These are phyloP conservation scores for Pterulicium gracile DNA, from an alignment of 1,284 basidiomycete genomes.

Conservation along the genomic window DNA sequence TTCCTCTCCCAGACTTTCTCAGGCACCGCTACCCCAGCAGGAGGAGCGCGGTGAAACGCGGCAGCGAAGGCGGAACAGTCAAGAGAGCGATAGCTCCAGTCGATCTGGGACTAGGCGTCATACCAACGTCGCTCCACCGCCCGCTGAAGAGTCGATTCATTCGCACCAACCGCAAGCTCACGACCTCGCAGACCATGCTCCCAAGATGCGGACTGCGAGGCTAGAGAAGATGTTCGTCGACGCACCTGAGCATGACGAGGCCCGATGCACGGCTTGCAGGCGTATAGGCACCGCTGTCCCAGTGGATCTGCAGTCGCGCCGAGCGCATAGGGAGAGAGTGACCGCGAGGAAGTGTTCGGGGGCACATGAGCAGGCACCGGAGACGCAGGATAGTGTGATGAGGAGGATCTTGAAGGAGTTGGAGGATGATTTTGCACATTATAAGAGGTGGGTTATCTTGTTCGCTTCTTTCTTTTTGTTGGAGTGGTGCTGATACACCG, in stretches of 20 bases:
- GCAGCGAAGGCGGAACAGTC: no score
- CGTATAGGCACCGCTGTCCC: not conserved
- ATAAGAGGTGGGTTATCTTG: conserved; percentile 58
- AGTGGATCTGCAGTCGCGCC: not conserved
- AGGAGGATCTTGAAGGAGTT: conserved; percentile 71
- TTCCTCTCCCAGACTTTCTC: no score
- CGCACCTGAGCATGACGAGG: not conserved
- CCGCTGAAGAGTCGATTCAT: conserved; percentile 1
- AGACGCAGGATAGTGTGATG: no score
- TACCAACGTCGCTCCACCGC: no score
- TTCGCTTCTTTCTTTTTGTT: conserved; percentile 1
- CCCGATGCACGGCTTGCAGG: not conserved
- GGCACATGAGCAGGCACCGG: no score
- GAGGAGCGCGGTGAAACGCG: no score
- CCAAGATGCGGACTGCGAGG: not conserved
- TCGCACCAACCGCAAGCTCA: no score
- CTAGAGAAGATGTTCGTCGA: not conserved
- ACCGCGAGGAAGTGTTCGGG: conserved; percentile 13
- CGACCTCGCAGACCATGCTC: no score
- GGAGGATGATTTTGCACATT: conserved; percentile 86
- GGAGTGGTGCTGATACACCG: conserved; percentile 9
- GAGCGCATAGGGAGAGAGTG: conserved; percentile 3
- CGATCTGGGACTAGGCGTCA: no score
- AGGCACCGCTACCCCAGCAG: no score
- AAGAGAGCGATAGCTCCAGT: no score